These are phyloP conservation scores for Lablab purpureus DNA, from an alignment of 306 rosid species.

Conservation along the genomic window DNA sequence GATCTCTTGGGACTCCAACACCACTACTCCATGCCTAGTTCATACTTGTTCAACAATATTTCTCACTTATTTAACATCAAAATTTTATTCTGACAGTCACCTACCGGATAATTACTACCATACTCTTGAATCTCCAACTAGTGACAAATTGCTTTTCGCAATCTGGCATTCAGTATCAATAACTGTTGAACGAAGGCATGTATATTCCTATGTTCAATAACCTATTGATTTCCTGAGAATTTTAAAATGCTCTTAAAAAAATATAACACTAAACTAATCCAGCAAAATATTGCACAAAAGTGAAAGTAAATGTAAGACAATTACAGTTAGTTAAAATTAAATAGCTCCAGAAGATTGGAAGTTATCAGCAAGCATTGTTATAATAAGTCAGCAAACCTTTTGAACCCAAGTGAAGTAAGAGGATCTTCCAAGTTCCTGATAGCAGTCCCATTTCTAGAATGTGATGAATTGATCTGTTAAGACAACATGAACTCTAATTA, in stretches of 20 bases:
- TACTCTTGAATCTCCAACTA: slow-evolving; percentile 30
- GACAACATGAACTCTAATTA: slow-evolving; percentile 38
- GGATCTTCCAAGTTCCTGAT: slow-evolving; percentile 83
- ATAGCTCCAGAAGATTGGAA: slow-evolving; percentile 31
- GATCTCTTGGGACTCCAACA: slow-evolving; percentile 22
- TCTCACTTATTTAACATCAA: neutral
- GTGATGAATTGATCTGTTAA: slow-evolving; percentile 84
- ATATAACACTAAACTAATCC: slow-evolving; percentile 27
- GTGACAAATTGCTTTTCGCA: neutral
- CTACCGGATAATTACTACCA: slow-evolving; percentile 10
- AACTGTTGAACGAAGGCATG: slow-evolving; percentile 7
- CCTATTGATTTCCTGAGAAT: slow-evolving; percentile 33
- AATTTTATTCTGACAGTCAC: neutral
- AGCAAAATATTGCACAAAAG: slow-evolving; percentile 35
- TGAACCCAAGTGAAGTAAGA: slow-evolving; percentile 67
- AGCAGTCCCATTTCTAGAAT: slow-evolving; percentile 73
- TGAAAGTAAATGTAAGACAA: slow-evolving; percentile 30
- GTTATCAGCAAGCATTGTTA: slow-evolving; percentile 35
- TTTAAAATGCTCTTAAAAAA: slow-evolving; percentile 29
- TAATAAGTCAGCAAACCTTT: slow-evolving; percentile 63
- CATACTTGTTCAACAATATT: neutral
- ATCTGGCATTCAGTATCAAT: slow-evolving; percentile 17
- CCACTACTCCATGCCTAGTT: slow-evolving; percentile 17
- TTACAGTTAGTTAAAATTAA: slow-evolving; percentile 35
- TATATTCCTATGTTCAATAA: slow-evolving; percentile 33